Evolutionary conservation across 164 flowering plant genomes (phyloP).

Genomic region (Umbellularia californica): DNA sequence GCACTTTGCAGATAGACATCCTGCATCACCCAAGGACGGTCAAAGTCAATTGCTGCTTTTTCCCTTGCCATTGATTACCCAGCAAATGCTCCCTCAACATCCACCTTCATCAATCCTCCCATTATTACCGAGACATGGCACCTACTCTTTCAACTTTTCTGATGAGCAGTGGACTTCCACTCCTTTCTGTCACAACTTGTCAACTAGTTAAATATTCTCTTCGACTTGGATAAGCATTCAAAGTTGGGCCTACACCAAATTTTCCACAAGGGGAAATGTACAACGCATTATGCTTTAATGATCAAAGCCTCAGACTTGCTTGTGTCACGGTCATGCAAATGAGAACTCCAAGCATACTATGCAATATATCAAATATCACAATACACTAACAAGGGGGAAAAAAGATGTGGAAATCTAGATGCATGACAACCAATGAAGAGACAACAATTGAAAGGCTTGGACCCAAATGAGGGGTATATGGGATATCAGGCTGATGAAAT

Average conservation of each 20-base stretch:
- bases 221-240: background rate
- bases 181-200: background rate
- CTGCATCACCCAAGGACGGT: background rate
- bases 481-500: no score
- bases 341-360: no score
- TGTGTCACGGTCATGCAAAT: no score
- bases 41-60: background rate
- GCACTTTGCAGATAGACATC: background rate
- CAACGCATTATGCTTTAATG: background rate
- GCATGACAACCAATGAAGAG: no score
- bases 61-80: background rate
- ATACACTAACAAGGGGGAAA: no score
- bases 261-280: background rate
- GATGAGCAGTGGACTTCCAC: background rate
- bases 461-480: no score
- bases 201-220: background rate
- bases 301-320: no score
- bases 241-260: background rate
- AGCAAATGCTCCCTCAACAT: background rate
- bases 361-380: no score
- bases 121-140: background rate
- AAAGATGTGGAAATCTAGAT: no score
- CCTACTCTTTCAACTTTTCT: constrained; percentile 1
- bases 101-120: background rate
- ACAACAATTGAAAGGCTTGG: no score